Base-by-base conservation (phyloP, 345 rosid species). In the Melaleuca quinquenervia region DNA sequence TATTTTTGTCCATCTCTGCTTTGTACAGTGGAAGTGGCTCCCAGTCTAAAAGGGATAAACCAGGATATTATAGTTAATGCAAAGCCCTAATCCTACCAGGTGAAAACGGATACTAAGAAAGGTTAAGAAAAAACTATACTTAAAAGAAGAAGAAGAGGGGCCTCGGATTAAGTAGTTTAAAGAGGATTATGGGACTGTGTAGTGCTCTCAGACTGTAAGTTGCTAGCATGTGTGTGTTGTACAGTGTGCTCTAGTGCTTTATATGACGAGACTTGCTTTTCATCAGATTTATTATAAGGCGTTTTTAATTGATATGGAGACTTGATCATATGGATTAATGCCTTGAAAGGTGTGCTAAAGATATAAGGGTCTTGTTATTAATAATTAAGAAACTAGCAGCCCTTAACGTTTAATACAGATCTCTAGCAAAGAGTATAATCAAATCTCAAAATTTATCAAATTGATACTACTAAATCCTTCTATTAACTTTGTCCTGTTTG, bases 1-100 rank as follows among this genome's bases (percentile, higher is more conserved):
- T 51, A 82, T 82, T 82, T 82, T n/a, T 82, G 55, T 82, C 83
- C 52, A 82, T 82, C 49, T 82, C 83, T 50, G 53, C 83, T 48
- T 82, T 29, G 36, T 26, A 45, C 52, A 45, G 84, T 82, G 55
- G 50, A 50, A 22, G 44, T 49, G 84, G 52, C 48, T 70, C 83
- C 54, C 55, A 26, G 26, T 82, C 52, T 45, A 50, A 45, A 56
- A 82, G 52, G 83, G 83, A 49, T 48, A 82, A 51, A 27, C 53
- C 50, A 50, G 83, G 83, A 82, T 82, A 82, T 82, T 82, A 82
- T 82, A 48, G 55, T 82, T 82, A 50, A 50, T 82, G 48, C 48
- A 1, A 56, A 48, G 41, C 54, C 54, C 52, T 82, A 82, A 82
- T 49, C 83, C 83, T 50, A 82, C 54, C 53, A 26, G 41, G 54